Conservation (phyloP, 176 grass and related monocot species). For the Otatea glauca region DNA sequence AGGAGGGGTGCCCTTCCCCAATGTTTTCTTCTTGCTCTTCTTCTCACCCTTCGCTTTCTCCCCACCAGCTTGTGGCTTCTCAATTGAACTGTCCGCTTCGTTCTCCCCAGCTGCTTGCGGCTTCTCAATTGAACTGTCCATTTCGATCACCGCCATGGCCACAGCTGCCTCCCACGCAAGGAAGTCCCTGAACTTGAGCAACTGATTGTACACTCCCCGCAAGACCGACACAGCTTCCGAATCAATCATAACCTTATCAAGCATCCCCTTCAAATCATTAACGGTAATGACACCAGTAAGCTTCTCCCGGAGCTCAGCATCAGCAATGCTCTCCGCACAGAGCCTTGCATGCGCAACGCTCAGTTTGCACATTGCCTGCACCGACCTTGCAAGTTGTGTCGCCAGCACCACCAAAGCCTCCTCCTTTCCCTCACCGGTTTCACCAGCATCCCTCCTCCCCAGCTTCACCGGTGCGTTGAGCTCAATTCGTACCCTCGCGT, state of each 20-base stretch:
- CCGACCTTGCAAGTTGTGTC: constrained; percentile 58
- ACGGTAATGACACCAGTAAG: constrained; percentile 22
- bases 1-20: constrained; percentile 81
- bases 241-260: constrained; percentile 51
- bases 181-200: constrained; percentile 81
- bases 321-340: constrained; percentile 52
- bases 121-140: constrained; percentile 88
- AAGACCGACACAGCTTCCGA: constrained; percentile 52
- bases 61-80: constrained; percentile 59
- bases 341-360: constrained; percentile 60
- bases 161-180: constrained; percentile 91
- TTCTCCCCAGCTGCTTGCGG: constrained; percentile 48
- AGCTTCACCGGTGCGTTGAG: constrained; percentile 78
- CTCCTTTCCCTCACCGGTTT: constrained; percentile 65
- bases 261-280: constrained; percentile 51
- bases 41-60: constrained; percentile 72
- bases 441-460: constrained; percentile 53
- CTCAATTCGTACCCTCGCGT: constrained; percentile 70
- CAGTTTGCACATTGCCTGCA: constrained; percentile 68
- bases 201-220: constrained; percentile 54
- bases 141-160: constrained; percentile 72
- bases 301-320: constrained; percentile 58
- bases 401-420: constrained; percentile 63
- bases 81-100: constrained; percentile 62
- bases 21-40: constrained; percentile 87